Percentiles rank a stretch among this genome's conserved stretches.
phyloP scores from a whole-genome alignment of 2,329 filamentous ascomycete species.

The Colletotrichum trifolii region DNA sequence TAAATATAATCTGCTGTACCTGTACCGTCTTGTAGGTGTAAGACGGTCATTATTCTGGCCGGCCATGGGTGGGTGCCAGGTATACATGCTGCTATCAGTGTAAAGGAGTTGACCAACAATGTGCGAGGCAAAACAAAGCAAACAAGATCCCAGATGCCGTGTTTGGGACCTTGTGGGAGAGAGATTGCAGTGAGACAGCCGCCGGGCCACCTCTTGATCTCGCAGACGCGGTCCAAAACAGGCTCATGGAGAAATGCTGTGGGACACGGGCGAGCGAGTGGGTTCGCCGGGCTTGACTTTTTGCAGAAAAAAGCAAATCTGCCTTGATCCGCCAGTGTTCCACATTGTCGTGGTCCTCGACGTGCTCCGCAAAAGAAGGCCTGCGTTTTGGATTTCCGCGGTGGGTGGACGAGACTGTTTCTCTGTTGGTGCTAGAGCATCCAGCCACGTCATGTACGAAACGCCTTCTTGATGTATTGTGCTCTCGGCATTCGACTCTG shows the following conservation, averaged over 20 bases:
- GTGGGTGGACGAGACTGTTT: not conserved
- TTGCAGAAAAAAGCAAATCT: constrained; percentile 6
- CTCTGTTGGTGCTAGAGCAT: not conserved
- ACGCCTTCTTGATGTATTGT: too few relatives aligned
- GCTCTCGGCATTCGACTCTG: too few relatives aligned
- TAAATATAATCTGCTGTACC: not conserved
- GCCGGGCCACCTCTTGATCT: not conserved
- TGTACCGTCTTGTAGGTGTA: too few relatives aligned
- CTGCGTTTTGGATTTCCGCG: constrained; percentile 13
- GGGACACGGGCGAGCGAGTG: not conserved
- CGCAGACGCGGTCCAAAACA: constrained; percentile 22
- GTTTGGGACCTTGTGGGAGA: constrained; percentile 15
- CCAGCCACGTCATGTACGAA: not conserved
- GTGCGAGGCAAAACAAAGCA: not conserved
- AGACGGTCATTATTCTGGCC: too few relatives aligned
- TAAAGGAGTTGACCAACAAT: not conserved
- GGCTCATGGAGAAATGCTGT: constrained; percentile 1
- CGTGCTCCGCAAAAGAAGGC: constrained; percentile 11
- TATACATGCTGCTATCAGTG: too few relatives aligned
- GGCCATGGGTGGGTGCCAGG: too few relatives aligned
- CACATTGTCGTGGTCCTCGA: too few relatives aligned
- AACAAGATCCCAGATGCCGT: constrained; percentile 1
- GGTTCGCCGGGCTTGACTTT: constrained; percentile 16
- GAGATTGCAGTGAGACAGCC: constrained; percentile 21
- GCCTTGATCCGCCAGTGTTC: not conserved